Base-by-base conservation (phyloP, 257 asterid genomes). In the Craterostigma plantagineum region DNA sequence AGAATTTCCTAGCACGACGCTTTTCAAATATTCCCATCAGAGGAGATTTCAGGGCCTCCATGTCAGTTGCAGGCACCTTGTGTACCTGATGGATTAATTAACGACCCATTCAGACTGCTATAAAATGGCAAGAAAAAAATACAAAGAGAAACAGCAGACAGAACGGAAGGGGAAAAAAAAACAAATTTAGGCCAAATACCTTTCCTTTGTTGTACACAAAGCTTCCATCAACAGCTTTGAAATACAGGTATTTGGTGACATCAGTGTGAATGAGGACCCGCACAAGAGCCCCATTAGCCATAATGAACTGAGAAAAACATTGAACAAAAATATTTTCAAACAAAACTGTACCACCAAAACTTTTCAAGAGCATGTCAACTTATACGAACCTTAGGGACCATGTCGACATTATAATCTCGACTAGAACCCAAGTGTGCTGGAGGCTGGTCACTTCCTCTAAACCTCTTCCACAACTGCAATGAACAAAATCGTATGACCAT, bases 191-290 rank as follows among this genome's bases (percentile, higher is more conserved):
- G 30, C 30, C 30, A 49, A 35, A 47, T 69, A 81, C 97, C 95
- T 78, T 87, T 46, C 90, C 93, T 66, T 72, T 78, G 63, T 72
- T 76, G 81, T 56, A 81, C 53, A 87, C 97, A 57, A 60, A 87
- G 70, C 97, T 82, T 8, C 97, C 97, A 66, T 87, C 97, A 50
- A 87, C 97, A 18, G 97, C 93, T 71, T 87, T 86, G 65, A 87
- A 87, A 65, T 56, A 71, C 65, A 87, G 58, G 66, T 87, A 87
- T 61, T 87, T 87, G 0, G 97, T 87, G 18, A 87, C 97, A 60
- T 79, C 80, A 8, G 97, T 82, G 45, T 87, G 97, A 66, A 87
- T 87, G 49, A 87, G 92, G 54, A 79, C 92, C 33, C 97, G 81
- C 51, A 87, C 95, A 52, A 87, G 92, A 42, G 63, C 77, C 58